Base-by-base conservation (phyloP, 1,139 yeast species). In the Yarrowia galli region DNA sequence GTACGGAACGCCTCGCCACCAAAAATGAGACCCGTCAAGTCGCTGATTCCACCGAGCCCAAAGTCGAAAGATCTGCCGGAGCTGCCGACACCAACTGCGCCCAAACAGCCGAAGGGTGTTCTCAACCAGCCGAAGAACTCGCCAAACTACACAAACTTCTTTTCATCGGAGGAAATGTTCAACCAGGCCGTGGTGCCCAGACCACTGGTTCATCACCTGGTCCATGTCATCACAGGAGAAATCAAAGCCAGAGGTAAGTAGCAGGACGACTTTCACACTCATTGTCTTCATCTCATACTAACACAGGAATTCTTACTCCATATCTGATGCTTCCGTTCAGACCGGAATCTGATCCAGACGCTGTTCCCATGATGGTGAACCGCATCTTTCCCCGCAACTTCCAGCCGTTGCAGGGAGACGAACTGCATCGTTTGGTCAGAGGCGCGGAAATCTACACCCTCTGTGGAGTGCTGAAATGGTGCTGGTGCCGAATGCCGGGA, bases 401-500 rank as follows among this genome's bases (percentile, higher is more conserved):
- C 61, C 69, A 71, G 9, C 74, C 75, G n/a, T 68, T 76, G 42
- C 65, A 71, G 15, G 76, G 76, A 15, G 78, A 76, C 23, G 74
- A 69, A n/a, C 68, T 76, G 46, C 69, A 74, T 13, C 72, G 78
- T 10, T 71, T 72, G 13, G 67, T 76, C 18, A 71, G 78, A n/a
- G 67, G 70, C 28, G 74, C 73, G 6, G 78, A 76, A 58, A 73
- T 74, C 18, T 74, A 75, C 49, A 89, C 95, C 0, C 79, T 91
- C 64, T 86, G 90, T 65, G 86, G 92, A 69, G 87, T 88, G 3
- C 80, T 92, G 70, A 92, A 91, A 75, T 92, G 89, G 78, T 81
- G 92, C 67, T 92, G 98, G 98, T 85, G 95, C 70, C 80, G 98
- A 71, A 78, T 92, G 38, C 89, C 89, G 68, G 86, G 87, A 70